Evolutionary conservation across 148 eudicot species (phyloP), one percentile per base, ranked within the genome.

Genomic region (Fallopia convolvulus): DNA sequence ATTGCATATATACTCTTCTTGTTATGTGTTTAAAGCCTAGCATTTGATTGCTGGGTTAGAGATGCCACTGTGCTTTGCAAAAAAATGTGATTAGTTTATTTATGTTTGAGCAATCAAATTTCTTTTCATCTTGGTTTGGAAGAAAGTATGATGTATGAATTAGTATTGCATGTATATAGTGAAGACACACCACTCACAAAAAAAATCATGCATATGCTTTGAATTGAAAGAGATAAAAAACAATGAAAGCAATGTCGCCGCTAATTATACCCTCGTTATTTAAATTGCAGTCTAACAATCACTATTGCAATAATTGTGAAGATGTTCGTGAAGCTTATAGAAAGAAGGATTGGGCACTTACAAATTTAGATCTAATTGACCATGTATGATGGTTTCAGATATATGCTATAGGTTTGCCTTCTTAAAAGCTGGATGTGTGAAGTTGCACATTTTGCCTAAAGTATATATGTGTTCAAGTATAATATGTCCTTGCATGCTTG

Each of bases 301-400:
- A 90, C 82, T 96, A 98, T 77, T 96, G 99, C 77, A 93, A 96
- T 81, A 36, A 81, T 40, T 96, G 99, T 85, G 99, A 96, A 84
- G 99, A 91, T 23, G 99, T 96, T 75, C 98, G 95, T 75, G 99
- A 96, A 87, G 98, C 99, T 76, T 96, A 96, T 81, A 82, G 91
- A 80, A 96, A 89, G 81, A 93, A 91, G 79, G 99, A 97, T 30
- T 96, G 99, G 99, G 98, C 88, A 75, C 33, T 96, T 76, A 81
- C 97, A 53, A 87, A 96, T 81, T 93, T 97, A 68, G 99, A 96
- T 87, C 26, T 85, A 75, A 87, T 96, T 82, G 99, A 96, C 81
- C 99, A 96, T 98, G 99, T 96, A 30, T 75, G 87, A 68, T 39
- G 70, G 26, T n/a, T 53, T 17, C 72, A 33, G 11, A 14, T 32